phyloP scores from a whole-genome alignment of 2,329 filamentous ascomycete genomes.

The Aspergillus versicolor region DNA sequence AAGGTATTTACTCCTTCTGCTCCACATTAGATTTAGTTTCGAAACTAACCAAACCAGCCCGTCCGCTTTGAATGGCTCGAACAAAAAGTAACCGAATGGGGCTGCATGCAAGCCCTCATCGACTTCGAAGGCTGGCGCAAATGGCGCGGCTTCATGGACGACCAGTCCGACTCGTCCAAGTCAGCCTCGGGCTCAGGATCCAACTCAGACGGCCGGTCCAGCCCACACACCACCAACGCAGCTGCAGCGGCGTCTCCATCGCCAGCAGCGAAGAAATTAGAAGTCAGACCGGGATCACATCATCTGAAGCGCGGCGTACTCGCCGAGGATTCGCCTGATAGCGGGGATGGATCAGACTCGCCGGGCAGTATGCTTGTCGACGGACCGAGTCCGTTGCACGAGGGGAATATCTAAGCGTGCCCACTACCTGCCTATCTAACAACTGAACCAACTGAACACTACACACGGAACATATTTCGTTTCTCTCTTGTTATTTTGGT shows the following conservation, averaged over 20 bases:
- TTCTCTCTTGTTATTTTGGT: not conserved
- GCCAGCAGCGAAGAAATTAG: slow-evolving; percentile 7
- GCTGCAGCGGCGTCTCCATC: slow-evolving; percentile 6
- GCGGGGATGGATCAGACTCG: slow-evolving; percentile 29
- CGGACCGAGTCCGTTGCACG: slow-evolving; percentile 1
- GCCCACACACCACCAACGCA: slow-evolving; percentile 24
- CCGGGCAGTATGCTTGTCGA: slow-evolving; percentile 15
- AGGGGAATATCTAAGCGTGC: not conserved
- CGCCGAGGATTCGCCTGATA: slow-evolving; percentile 30
- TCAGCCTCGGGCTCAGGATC: slow-evolving; percentile 11
- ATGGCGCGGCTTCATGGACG: slow-evolving; percentile 78
- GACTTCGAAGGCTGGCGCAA: slow-evolving; percentile 98
- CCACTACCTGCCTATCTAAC: not conserved
- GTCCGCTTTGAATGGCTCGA: slow-evolving; percentile 98
- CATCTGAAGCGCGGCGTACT: slow-evolving; percentile 14
- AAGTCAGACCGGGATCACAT: not conserved
- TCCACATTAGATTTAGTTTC: not conserved
- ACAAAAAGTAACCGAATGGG: slow-evolving; percentile 98
- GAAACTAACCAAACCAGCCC: slow-evolving; percentile 57
- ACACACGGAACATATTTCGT: too few species aligned
- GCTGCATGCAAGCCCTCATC: slow-evolving; percentile 98
- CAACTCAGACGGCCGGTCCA: slow-evolving; percentile 21
- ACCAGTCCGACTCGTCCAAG: slow-evolving; percentile 17
- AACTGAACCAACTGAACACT: not conserved
- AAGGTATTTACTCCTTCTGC: slow-evolving; percentile 63